A percentile compares a stretch with the other conserved stretches of the same genome.
Conservation (phyloP, 202 grass and related monocot genomes). For the Cymbopogon flexuosus region DNA sequence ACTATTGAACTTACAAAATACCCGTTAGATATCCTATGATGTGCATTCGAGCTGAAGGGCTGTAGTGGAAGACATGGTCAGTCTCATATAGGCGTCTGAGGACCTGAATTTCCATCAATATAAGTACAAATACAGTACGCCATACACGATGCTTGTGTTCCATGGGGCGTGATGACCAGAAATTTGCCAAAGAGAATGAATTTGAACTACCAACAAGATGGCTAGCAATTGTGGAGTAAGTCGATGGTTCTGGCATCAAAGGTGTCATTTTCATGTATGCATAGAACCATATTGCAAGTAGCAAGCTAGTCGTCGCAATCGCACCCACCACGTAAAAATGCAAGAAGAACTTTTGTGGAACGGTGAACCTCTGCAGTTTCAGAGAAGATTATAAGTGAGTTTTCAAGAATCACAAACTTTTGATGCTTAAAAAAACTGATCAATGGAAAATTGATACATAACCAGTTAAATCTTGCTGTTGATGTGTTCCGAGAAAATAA, state of each 20-base stretch:
- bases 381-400: neutral
- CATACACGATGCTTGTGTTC: conserved; percentile 73
- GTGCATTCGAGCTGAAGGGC: conserved; percentile 79
- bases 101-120: conserved; percentile 84
- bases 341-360: conserved; percentile 86
- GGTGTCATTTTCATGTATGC: conserved; percentile 77
- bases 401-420: neutral
- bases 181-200: conserved; percentile 58
- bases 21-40: conserved; percentile 79
- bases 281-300: conserved; percentile 66
- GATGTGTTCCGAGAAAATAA: neutral
- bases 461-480: neutral
- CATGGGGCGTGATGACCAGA: conserved; percentile 31
- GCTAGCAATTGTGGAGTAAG: conserved; percentile 65
- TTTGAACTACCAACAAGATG: conserved; percentile 63
- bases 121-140: conserved; percentile 69
- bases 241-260: conserved; percentile 48
- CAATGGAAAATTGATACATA: neutral
- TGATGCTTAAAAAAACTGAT: neutral
- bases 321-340: conserved; percentile 78
- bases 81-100: conserved; percentile 87
- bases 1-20: conserved; percentile 63
- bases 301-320: conserved; percentile 53
- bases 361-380: conserved; percentile 76
- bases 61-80: conserved; percentile 84